Conservation (phyloP, 371 early-diverging fungal species). For the Mucor ambiguus region DNA sequence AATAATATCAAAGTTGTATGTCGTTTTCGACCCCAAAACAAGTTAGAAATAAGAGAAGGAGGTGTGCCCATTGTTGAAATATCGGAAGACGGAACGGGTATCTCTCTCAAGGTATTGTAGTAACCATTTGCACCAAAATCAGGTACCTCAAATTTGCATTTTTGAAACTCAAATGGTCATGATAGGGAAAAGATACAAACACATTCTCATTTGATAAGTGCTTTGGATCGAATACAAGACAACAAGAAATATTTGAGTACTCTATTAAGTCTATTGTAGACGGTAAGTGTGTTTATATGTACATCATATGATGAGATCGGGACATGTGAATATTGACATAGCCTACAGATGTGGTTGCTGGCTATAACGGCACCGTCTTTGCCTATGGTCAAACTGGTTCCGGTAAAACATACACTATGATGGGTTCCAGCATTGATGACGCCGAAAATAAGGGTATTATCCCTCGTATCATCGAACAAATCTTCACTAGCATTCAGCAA, state of each 20-base stretch:
- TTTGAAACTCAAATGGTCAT: slow-evolving; percentile 75
- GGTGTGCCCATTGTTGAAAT: slow-evolving; percentile 84
- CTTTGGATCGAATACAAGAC: slow-evolving; percentile 82
- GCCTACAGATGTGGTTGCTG: slow-evolving; percentile 67
- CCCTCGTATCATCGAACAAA: slow-evolving; percentile 90
- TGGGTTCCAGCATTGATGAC: slow-evolving; percentile 94
- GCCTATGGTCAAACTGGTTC: slow-evolving; percentile 98
- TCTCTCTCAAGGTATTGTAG: slow-evolving; percentile 69
- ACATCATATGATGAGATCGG: background rate
- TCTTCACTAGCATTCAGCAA: slow-evolving; percentile 84
- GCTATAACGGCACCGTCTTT: slow-evolving; percentile 98
- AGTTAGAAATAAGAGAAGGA: slow-evolving; percentile 86
- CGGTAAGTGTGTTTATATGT: slow-evolving; percentile 57
- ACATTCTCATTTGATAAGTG: slow-evolving; percentile 89
- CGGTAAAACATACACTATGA: slow-evolving; percentile 99
- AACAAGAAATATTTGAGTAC: slow-evolving; percentile 87
- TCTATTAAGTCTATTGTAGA: slow-evolving; percentile 90
- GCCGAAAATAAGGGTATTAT: slow-evolving; percentile 89
- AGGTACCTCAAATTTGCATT: slow-evolving; percentile 68
- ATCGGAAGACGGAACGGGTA: slow-evolving; percentile 80
- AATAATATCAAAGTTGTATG: slow-evolving; percentile 96
- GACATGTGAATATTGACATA: background rate
- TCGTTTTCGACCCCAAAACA: slow-evolving; percentile 96
- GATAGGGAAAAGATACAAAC: slow-evolving; percentile 82
- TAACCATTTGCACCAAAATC: slow-evolving; percentile 38